phyloP scores from a whole-genome alignment of 495 filamentous ascomycete species.

The Pseudoneurospora amorphoporcata region DNA sequence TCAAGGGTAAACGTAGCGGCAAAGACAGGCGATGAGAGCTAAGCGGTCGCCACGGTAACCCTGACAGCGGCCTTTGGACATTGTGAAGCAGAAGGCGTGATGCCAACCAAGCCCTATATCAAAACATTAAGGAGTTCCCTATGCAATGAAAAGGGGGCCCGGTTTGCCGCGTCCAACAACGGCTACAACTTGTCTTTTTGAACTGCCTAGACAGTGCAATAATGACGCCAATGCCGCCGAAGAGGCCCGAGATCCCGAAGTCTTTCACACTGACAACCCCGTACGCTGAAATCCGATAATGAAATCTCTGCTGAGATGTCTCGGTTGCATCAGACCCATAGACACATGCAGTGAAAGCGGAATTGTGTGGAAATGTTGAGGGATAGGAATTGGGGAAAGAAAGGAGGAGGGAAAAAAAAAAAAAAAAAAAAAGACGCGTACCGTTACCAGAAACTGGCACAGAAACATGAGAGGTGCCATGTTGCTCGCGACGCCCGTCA shows the following conservation, averaged over 20 bases:
- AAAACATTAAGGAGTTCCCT: background rate
- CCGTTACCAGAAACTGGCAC: constrained; percentile 11
- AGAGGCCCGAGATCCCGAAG: background rate
- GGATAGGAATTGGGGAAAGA: constrained; percentile 5
- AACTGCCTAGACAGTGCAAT: background rate
- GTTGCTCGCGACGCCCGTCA: background rate
- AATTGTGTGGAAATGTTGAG: background rate
- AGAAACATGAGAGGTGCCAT: constrained; percentile 1
- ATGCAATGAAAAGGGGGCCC: background rate
- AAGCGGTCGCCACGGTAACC: background rate
- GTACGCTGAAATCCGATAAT: background rate
- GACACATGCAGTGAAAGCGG: background rate
- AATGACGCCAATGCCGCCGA: background rate
- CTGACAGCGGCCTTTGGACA: background rate
- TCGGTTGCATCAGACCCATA: background rate
- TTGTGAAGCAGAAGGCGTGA: background rate
- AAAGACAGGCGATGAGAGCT: background rate
- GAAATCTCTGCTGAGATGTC: background rate
- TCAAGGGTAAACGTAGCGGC: background rate
- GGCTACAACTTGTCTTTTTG: background rate
- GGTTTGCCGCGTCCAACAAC: background rate
- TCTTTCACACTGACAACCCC: background rate
- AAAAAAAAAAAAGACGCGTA: constrained; percentile 19
- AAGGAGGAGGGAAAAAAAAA: constrained; percentile 2
- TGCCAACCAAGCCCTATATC: background rate